A percentile compares a stretch with the other conserved stretches of the same genome.
phyloP scores from a whole-genome alignment of 768 basidiomycete genomes.

The Chalciporus chontae region DNA sequence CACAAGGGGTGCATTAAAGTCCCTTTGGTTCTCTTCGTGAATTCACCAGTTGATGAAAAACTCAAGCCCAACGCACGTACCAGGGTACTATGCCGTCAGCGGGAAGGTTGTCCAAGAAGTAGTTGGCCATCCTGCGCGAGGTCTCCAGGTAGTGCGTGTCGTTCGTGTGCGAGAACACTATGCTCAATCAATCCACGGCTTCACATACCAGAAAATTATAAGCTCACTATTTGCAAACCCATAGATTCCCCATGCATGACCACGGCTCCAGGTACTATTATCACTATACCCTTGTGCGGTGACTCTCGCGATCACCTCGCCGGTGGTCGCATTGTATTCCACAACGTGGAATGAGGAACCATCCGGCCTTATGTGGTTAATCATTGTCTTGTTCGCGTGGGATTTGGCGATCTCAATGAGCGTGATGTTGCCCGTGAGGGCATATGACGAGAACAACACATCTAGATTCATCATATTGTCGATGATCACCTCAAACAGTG shows the following conservation, averaged over 20 bases:
- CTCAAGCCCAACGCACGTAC: constrained; percentile 31
- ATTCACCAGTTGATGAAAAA: neutral
- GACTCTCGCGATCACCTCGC: constrained; percentile 30
- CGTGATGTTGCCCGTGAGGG: constrained; percentile 57
- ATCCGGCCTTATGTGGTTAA: constrained; percentile 62
- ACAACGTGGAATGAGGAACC: constrained; percentile 55
- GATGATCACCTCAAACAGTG: constrained; percentile 66
- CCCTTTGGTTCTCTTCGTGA: constrained; percentile 39
- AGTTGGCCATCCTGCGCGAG: constrained; percentile 52
- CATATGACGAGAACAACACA: constrained; percentile 54
- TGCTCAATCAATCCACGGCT: neutral
- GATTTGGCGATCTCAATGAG: constrained; percentile 56
- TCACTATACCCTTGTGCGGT: constrained; percentile 42
- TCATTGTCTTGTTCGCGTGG: constrained; percentile 66
- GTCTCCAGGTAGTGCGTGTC: constrained; percentile 54
- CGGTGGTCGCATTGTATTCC: constrained; percentile 65
- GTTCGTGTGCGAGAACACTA: constrained; percentile 60
- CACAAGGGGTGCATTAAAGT: constrained; percentile 63
- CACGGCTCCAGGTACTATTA: constrained; percentile 33
- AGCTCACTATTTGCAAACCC: constrained; percentile 25
- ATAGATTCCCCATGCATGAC: constrained; percentile 30
- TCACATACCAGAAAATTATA: neutral
- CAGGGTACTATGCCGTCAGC: constrained; percentile 65
- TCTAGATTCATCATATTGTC: constrained; percentile 83
- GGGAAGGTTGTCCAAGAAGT: constrained; percentile 60